Conservation (phyloP, 768 basidiomycete genomes). For the Ramaria sp. region DNA sequence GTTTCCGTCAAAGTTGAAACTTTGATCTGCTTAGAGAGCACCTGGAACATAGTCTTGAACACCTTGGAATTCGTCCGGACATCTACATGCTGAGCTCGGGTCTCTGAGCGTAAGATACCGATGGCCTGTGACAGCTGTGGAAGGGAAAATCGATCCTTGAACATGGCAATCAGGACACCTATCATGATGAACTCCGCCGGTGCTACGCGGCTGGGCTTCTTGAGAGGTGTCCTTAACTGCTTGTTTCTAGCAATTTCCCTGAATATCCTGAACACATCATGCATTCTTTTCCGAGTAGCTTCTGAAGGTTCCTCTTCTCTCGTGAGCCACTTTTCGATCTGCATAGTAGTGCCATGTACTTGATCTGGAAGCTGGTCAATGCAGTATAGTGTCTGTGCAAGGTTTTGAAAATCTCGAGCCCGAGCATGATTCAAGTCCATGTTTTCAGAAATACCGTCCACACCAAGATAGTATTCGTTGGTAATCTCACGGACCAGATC, state of each 20-base stretch:
- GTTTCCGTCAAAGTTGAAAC: not conserved
- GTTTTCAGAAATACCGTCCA: constrained; percentile 24
- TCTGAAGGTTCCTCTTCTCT: constrained; percentile 25
- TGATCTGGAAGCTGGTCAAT: constrained; percentile 31
- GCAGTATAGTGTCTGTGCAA: constrained; percentile 41
- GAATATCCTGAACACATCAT: constrained; percentile 37
- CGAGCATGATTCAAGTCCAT: constrained; percentile 43
- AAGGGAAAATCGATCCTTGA: constrained; percentile 23
- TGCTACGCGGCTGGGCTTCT: constrained; percentile 38
- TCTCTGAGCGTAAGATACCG: constrained; percentile 10
- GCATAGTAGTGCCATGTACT: constrained; percentile 17
- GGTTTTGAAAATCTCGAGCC: constrained; percentile 47
- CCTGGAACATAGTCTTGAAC: constrained; percentile 2
- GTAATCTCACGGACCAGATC: constrained; percentile 44
- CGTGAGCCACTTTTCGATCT: constrained; percentile 41
- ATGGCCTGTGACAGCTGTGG: constrained; percentile 34
- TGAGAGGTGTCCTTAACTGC: constrained; percentile 26
- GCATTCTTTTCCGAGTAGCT: constrained; percentile 23
- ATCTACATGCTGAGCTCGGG: constrained; percentile 1
- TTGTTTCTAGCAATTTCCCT: constrained; percentile 30
- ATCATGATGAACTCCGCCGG: constrained; percentile 61
- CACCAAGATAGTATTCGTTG: constrained; percentile 32
- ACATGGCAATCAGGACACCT: constrained; percentile 40
- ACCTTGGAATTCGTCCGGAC: constrained; percentile 7
- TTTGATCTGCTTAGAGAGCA: not conserved